Evolutionary conservation across 2,329 filamentous ascomycete species (phyloP).

Genomic region (Scedosporium minutisporum): DNA sequence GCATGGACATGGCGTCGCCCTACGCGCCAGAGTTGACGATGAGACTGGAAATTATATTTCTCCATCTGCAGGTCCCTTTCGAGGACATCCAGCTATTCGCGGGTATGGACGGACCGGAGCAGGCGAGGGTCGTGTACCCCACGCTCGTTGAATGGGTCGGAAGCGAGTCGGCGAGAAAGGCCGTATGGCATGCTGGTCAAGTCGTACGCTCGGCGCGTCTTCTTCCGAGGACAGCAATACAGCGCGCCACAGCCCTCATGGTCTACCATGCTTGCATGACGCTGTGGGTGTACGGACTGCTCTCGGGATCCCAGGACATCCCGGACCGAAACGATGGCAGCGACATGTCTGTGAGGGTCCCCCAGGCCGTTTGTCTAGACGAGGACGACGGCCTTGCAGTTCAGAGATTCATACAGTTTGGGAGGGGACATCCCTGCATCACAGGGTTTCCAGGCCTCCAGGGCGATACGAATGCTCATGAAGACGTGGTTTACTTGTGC

Average conservation of each 20-base stretch:
- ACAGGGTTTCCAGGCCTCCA: slow-evolving; percentile 13
- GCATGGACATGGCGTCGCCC: slow-evolving; percentile 3
- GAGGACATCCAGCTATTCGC: slow-evolving; percentile 59
- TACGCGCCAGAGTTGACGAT: slow-evolving; percentile 18
- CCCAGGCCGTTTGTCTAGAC: slow-evolving; percentile 18
- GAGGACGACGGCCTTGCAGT: slow-evolving; percentile 26
- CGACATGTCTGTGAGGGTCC: slow-evolving; percentile 24
- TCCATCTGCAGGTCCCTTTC: slow-evolving; percentile 55
- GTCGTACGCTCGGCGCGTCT: slow-evolving; percentile 49
- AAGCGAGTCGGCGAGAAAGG: slow-evolving; percentile 44
- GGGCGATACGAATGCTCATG: slow-evolving; percentile 12
- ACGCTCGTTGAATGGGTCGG: slow-evolving; percentile 49
- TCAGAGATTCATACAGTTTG: slow-evolving; percentile 18
- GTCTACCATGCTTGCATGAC: slow-evolving; percentile 60
- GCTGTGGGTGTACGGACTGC: slow-evolving; percentile 59
- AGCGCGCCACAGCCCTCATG: slow-evolving; percentile 57
- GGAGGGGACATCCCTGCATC: slow-evolving; percentile 12
- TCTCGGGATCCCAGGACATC: slow-evolving; percentile 16
- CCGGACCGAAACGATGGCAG: slow-evolving; percentile 30
- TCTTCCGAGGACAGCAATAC: slow-evolving; percentile 43
- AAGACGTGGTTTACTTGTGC: slow-evolving; percentile 11
- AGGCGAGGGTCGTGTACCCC: slow-evolving; percentile 50
- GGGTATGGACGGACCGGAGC: slow-evolving; percentile 57
- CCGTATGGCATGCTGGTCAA: slow-evolving; percentile 61
- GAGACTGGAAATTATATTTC: slow-evolving; percentile 38